Base-by-base conservation (phyloP, 768 basidiomycete species). In the Panus rudis region DNA sequence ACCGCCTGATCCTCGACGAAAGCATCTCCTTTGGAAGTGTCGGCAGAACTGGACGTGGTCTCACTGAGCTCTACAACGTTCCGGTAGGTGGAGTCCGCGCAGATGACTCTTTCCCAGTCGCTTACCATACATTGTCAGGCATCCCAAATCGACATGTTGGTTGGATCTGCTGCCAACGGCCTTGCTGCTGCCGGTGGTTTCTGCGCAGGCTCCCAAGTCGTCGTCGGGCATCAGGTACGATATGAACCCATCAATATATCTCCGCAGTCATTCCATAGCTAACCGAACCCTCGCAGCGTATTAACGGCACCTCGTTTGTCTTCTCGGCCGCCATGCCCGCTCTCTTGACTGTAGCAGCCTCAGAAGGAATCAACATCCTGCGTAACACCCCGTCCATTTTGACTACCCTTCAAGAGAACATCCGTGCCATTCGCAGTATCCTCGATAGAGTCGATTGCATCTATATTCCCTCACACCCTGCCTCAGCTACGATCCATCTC, bases 291-390 rank as follows among this genome's bases (percentile, higher is more conserved):
- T 6, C 6, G 25, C 55, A 96, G 79, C 92, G 92, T 35, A 96
- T 94, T 75, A 98, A 98, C 60, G 91, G 89, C 13, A 82, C 91
- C 3, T 81, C 92, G 0, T 94, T 91, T 60, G 92, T 99, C 46
- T 99, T 92, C 70, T 96, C 94, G 1, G 96, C 96, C 14, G 81
- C 94, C 2, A 81, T 94, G 69, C 96, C 96, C 0, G 78, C 90
- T 3, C 73, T 93, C 32, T 80, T 98, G 28, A 81, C 90, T 16
- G 92, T 92, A 50, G 79, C 84, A 52, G 89, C 81, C 2, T 92
- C 89, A 0, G 84, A 91, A 54, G 90, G 81, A 5, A 86, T 97
- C 62, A 77, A 79, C 54, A 78, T 86, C 50, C 70, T 98, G 39
- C 76, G 76, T 33, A 76, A 73, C 46, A 80, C 80, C 1, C 91